Evolutionary conservation across 306 rosid species (phyloP).

Genomic region (Quercus rubra): DNA sequence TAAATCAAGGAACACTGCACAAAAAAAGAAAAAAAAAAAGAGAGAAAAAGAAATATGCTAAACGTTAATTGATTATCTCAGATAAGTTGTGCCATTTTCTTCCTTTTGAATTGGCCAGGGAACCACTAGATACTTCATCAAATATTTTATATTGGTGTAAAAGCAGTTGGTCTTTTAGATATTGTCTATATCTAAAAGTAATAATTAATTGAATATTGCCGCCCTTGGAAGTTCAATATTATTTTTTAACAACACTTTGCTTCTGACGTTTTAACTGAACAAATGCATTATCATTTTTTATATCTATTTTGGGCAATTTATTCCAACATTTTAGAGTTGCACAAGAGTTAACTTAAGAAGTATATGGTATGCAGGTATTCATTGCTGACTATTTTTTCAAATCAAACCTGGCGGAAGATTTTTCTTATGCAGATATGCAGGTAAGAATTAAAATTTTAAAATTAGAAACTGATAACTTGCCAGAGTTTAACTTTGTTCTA

Average conservation of each 20-base stretch:
- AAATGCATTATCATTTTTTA: neutral
- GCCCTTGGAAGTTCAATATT: neutral
- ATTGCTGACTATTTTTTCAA: slow-evolving; percentile 84
- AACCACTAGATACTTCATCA: neutral
- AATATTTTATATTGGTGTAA: neutral
- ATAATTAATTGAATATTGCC: neutral
- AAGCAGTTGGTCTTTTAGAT: neutral
- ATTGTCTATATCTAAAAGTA: neutral
- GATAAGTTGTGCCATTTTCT: neutral
- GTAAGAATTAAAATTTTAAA: slow-evolving; percentile 33
- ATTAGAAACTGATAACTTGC: neutral
- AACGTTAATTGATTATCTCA: neutral
- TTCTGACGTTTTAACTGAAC: slow-evolving; percentile 2
- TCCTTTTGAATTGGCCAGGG: neutral
- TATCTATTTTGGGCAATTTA: neutral
- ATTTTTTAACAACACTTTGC: neutral
- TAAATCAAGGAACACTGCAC: neutral
- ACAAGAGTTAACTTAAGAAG: slow-evolving; percentile 5
- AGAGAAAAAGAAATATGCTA: neutral
- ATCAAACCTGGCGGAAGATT: slow-evolving; percentile 68
- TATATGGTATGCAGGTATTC: slow-evolving; percentile 59
- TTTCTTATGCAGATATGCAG: slow-evolving; percentile 69
- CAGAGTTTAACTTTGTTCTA: neutral
- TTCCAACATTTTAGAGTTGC: slow-evolving; percentile 1
- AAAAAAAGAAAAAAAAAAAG: neutral